Conservation (phyloP, 2,329 filamentous ascomycete species). For the Monilinia vaccinii-corymbosi region DNA sequence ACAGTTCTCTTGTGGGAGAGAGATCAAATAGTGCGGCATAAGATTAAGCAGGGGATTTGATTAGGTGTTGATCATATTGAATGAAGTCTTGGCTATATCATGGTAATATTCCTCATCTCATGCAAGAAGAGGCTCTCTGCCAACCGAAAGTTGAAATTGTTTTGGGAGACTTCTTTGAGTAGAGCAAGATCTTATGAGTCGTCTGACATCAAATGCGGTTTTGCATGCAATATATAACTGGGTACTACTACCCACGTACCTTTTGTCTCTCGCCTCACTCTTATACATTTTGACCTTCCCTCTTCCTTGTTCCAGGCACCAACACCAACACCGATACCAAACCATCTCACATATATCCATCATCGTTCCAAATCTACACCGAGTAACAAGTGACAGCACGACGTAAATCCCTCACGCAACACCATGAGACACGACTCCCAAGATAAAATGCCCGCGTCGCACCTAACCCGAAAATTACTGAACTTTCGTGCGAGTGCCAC, state of each 20-base stretch:
- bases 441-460: not conserved
- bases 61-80: slow-evolving; percentile 1
- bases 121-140: not conserved
- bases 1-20: slow-evolving; percentile 40
- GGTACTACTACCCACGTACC: too few relatives aligned
- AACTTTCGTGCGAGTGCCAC: not conserved
- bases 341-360: not conserved
- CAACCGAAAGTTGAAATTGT: not conserved
- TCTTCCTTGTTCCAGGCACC: not conserved
- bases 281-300: not conserved
- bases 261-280: not conserved
- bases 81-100: not conserved
- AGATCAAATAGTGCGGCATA: slow-evolving; percentile 32
- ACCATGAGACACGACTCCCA: not conserved
- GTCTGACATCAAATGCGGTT: not conserved
- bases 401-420: not conserved
- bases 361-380: not conserved
- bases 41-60: slow-evolving; percentile 23
- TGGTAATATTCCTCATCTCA: not conserved
- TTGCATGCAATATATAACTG: not conserved
- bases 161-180: not conserved
- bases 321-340: not conserved
- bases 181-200: not conserved
- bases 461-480: not conserved
- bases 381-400: not conserved